Base-by-base conservation (phyloP, 306 rosid genomes). In the Vachellia pachyceras region DNA sequence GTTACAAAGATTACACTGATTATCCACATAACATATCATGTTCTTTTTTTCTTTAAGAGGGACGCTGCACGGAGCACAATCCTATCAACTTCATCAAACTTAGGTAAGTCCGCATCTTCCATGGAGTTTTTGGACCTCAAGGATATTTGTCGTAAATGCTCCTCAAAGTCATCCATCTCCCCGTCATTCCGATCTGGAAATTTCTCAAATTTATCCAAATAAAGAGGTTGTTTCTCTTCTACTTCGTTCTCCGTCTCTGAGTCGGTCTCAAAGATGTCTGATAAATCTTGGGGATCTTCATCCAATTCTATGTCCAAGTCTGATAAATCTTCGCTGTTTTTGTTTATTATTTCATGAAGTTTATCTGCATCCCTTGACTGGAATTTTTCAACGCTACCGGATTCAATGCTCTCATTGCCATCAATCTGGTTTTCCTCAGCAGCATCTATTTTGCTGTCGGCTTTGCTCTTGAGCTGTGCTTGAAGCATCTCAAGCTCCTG, bases 401-500 rank as follows among this genome's bases (percentile, higher is more conserved):
- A 33, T 29, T 82, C 86, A 60, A 39, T 55, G 42, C 65, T 84
- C 81, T 64, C 83, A 10, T 14, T 45, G 46, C 78, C 86, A 80
- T 81, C 89, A 80, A 73, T 87, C 79, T 73, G 86, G 77, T 58
- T 66, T 85, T 77, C 88, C 78, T 87, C 89, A 68, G 64, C 72
- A 40, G 81, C 83, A 52, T 75, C 85, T 25, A 73, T 23, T 54
- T 82, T 83, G 60, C 84, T 76, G 58, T 87, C 92, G 45, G 61
- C 68, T 13, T 80, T 37, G 77, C 84, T 86, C 82, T 80, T 60
- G n/a, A 86, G 87, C 80, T 79, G 96, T 52, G 90, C 92, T 73
- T 81, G 92, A 80, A 95, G 91, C 81, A 95, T 88, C 85, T 86
- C 90, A 70, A 95, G 96, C 69, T 91, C 97, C 76, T 93, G 97